Conservation (phyloP, 306 rosid species). For the Parietaria judaica region DNA sequence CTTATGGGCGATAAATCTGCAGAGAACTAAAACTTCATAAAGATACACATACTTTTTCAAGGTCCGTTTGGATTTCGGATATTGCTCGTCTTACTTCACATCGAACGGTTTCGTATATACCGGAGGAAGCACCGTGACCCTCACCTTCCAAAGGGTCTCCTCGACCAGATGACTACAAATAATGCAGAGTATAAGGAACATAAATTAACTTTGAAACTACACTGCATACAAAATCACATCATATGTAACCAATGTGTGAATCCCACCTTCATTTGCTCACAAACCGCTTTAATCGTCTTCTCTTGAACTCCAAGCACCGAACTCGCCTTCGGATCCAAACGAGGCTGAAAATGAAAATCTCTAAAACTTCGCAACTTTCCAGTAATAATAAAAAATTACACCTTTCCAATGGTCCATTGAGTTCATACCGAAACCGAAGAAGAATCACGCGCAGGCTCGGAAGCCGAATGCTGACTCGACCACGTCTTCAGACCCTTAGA, state of each 20-base stretch:
- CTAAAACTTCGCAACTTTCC: neutral
- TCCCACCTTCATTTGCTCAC: slow-evolving; percentile 54
- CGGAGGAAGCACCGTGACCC: slow-evolving; percentile 24
- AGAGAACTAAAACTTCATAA: neutral
- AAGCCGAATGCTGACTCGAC: slow-evolving; percentile 47
- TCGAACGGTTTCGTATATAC: slow-evolving; percentile 76
- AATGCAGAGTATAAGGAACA: slow-evolving; percentile 8
- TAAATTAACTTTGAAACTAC: neutral
- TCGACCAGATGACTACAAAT: slow-evolving; percentile 48
- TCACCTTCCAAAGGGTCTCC: slow-evolving; percentile 32
- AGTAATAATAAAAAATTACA: slow-evolving; percentile 5
- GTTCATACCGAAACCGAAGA: slow-evolving; percentile 37
- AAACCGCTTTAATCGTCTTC: slow-evolving; percentile 53
- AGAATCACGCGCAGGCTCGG: slow-evolving; percentile 28
- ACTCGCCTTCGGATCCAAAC: slow-evolving; percentile 30
- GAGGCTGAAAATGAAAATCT: slow-evolving; percentile 32
- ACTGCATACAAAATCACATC: slow-evolving; percentile 5
- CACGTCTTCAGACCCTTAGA: slow-evolving; percentile 34
- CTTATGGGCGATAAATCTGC: no score
- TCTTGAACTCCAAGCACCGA: slow-evolving; percentile 59
- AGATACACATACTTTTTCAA: slow-evolving; percentile 52
- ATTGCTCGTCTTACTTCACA: slow-evolving; percentile 87
- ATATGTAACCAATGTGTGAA: slow-evolving; percentile 4
- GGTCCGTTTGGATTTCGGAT: slow-evolving; percentile 75
- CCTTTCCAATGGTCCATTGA: slow-evolving; percentile 2